Evolutionary conservation across 805 yeast species (phyloP).

Genomic region (Yarrowia sp.): DNA sequence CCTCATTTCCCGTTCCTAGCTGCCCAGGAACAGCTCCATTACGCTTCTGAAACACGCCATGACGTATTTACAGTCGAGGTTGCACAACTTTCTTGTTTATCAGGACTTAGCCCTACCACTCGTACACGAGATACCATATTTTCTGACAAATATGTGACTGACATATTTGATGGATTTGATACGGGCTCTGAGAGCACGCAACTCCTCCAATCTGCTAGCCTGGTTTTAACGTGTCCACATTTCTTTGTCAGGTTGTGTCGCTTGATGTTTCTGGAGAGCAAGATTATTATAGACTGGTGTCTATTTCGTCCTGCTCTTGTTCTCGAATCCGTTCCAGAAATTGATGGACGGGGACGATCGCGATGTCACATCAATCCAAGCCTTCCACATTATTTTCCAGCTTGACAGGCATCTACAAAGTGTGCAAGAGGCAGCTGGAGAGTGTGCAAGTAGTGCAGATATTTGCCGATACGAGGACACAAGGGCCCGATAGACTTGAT

Average conservation of each 20-base stretch:
- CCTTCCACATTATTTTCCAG: background rate
- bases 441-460: too few relatives aligned
- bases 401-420: slow-evolving; percentile 4
- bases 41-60: too few relatives aligned
- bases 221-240: background rate
- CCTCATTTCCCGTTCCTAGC: background rate
- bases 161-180: background rate
- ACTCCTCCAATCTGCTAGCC: background rate
- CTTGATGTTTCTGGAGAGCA: background rate
- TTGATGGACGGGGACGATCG: background rate
- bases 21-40: background rate
- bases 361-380: slow-evolving; percentile 1
- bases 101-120: background rate
- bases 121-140: background rate
- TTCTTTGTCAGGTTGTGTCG: background rate
- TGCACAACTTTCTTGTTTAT: background rate
- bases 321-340: slow-evolving; percentile 8
- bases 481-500: background rate
- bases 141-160: slow-evolving; percentile 3
- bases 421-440: background rate
- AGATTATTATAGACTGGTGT: background rate
- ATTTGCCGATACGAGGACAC: too few relatives aligned
- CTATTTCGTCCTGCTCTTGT: background rate
- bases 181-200: background rate
- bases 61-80: background rate